Conservation (phyloP, 345 rosid species). For the Angophora floribunda region DNA sequence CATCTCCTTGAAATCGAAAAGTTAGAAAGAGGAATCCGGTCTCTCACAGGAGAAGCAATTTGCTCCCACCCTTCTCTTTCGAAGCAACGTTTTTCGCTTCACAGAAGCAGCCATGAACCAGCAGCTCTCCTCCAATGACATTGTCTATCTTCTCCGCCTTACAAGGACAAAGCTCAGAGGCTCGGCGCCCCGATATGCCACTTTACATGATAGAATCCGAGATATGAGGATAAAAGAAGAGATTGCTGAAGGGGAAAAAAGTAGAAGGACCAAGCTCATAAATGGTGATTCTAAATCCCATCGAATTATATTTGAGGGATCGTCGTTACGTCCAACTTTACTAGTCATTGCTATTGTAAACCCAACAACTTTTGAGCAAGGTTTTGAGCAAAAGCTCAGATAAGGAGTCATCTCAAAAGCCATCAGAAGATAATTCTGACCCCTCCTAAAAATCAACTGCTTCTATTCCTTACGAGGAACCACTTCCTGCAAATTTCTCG, state of each 20-base stretch:
- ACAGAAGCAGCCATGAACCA: not conserved
- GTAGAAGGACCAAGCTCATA: not conserved
- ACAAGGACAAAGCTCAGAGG: not conserved
- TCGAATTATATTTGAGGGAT: not conserved
- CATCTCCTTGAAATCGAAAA: not conserved
- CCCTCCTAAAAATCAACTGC: not conserved
- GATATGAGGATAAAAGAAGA: not conserved
- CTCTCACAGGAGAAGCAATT: not conserved
- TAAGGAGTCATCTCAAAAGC: not conserved
- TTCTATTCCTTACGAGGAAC: not conserved
- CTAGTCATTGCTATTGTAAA: not conserved
- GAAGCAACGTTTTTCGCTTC: not conserved
- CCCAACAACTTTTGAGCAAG: not conserved
- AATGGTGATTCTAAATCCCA: not conserved
- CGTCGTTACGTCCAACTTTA: not conserved
- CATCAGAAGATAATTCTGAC: not conserved
- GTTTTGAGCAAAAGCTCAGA: not conserved
- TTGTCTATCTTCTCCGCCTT: not conserved
- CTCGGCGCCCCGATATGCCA: not conserved
- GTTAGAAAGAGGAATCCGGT: not conserved
- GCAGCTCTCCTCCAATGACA: not conserved
- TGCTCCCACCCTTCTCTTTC: not conserved
- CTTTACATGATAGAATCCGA: not conserved
- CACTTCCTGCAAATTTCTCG: not conserved
- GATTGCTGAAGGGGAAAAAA: not conserved